Evolutionary conservation across 2,329 filamentous ascomycete species (phyloP).

Genomic region (Xylaria sp.): DNA sequence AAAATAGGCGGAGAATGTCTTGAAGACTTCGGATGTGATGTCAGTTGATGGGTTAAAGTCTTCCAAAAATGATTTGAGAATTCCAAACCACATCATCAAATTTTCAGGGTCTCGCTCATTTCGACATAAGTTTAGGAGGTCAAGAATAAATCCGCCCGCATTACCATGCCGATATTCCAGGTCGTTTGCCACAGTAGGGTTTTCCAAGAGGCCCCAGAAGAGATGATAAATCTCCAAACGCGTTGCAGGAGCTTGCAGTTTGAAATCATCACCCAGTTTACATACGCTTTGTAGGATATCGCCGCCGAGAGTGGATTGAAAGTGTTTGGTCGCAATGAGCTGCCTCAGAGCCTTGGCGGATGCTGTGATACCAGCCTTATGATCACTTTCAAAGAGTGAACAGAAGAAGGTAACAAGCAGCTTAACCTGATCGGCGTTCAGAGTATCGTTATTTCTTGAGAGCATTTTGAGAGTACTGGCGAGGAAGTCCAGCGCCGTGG

Average conservation of each 20-base stretch:
- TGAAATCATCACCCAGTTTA: constrained; percentile 66
- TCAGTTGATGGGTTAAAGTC: constrained; percentile 58
- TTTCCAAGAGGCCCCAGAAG: constrained; percentile 56
- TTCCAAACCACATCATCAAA: constrained; percentile 66
- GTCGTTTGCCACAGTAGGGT: constrained; percentile 55
- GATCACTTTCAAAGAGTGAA: constrained; percentile 67
- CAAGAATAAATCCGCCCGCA: constrained; percentile 58
- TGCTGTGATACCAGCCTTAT: constrained; percentile 67
- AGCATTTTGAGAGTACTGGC: constrained; percentile 63
- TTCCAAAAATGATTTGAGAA: constrained; percentile 57
- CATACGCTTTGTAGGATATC: constrained; percentile 61
- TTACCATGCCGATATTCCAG: constrained; percentile 57
- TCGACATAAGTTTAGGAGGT: constrained; percentile 61
- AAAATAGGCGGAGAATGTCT: constrained; percentile 68
- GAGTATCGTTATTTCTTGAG: constrained; percentile 50
- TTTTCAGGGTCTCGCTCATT: constrained; percentile 67
- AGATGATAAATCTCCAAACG: constrained; percentile 64
- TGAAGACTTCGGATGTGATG: constrained; percentile 62
- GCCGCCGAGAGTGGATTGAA: constrained; percentile 59
- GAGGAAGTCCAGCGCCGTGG: constrained; percentile 67
- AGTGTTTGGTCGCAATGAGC: constrained; percentile 61
- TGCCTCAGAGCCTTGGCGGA: constrained; percentile 63
- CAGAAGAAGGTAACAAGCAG: constrained; percentile 65
- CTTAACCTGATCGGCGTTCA: constrained; percentile 63
- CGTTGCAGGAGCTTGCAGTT: constrained; percentile 61